A percentile compares a stretch with the other conserved stretches of the same genome.
Conservation (phyloP, 2,329 filamentous ascomycete genomes). For the Alternaria hordeiaustralica region DNA sequence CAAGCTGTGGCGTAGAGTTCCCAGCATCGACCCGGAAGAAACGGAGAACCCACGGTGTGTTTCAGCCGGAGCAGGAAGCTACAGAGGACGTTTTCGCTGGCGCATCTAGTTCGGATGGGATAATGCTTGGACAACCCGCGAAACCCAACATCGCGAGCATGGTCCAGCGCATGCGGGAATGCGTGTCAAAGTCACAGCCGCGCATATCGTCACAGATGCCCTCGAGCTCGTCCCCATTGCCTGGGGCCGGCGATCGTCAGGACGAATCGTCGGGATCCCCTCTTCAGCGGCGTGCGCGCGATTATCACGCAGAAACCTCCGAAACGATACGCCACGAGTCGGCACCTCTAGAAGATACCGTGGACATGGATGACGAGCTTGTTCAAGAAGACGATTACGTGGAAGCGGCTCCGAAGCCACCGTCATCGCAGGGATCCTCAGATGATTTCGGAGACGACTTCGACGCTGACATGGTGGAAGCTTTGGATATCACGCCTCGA, state of each 20-base stretch:
- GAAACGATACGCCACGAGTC: conserved; percentile 14
- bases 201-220: conserved; percentile 40
- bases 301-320: conserved; percentile 13
- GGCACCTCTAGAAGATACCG: conserved; percentile 3
- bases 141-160: conserved; percentile 42
- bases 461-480: conserved; percentile 44
- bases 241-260: conserved; percentile 38
- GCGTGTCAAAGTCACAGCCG: conserved; percentile 42
- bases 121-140: conserved; percentile 30
- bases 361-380: conserved; percentile 7
- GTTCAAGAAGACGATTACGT: conserved; percentile 7
- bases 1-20: conserved; percentile 59
- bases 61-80: conserved; percentile 36
- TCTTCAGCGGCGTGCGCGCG: conserved; percentile 33
- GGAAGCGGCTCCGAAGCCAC: neutral
- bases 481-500: conserved; percentile 31
- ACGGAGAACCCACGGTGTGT: conserved; percentile 44
- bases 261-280: conserved; percentile 36
- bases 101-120: conserved; percentile 41
- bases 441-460: conserved; percentile 48
- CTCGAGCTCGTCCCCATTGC: conserved; percentile 57
- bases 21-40: conserved; percentile 53
- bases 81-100: conserved; percentile 38
- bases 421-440: conserved; percentile 31
- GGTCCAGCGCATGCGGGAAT: conserved; percentile 55